Base-by-base conservation (phyloP, 352 stramenopile species). In the Phytophthora pini region DNA sequence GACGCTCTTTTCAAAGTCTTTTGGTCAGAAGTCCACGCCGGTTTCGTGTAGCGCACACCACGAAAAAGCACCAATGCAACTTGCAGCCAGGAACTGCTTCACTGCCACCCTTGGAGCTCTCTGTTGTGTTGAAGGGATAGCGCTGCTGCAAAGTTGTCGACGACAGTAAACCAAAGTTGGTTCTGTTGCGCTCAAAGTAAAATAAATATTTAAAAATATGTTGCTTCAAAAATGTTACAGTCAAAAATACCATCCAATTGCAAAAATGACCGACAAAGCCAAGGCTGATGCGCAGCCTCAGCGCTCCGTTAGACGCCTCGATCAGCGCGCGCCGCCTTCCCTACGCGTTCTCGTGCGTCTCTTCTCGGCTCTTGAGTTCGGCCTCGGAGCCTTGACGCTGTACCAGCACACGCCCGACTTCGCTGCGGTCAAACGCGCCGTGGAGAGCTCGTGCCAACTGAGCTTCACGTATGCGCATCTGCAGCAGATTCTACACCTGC, bases 331-430 rank as follows among this genome's bases (percentile, higher is more conserved):
- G 15, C 80, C 87, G 9, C 56, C 68, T 60, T 53, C 73, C 48
- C 71, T 92, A 7, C 71, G 70, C 26, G 27, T 76, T 22, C 68
- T 93, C 6, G 68, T 75, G 47, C 74, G 79, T 53, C 68, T 93
- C 27, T 90, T 92, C 54, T 83, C 76, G 20, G 81, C 87, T 17
- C 54, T 93, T 24, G 84, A 93, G 65, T 93, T 94, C 43, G 75
- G 79, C 0, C 72, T 94, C 26, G 87, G 74, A 50, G 79, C 87
- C 8, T 67, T 93, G 24, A 80, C 73, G 56, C 61, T 94, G 34
- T 93, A 93, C 60, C 83, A 94, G 43, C 84, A 80, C 59, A 84
- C 84, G 20, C 65, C 87, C 11, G 77, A 83, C 46, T 90, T 91
- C 20, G 73, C 77, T 7, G 66, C 80, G 9, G 72, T 90, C 48